Percentiles rank a stretch among this genome's conserved stretches.
These are phyloP conservation scores for Striga hermonthica DNA, from an alignment of 305 asterid genomes.

Conservation along the genomic window DNA sequence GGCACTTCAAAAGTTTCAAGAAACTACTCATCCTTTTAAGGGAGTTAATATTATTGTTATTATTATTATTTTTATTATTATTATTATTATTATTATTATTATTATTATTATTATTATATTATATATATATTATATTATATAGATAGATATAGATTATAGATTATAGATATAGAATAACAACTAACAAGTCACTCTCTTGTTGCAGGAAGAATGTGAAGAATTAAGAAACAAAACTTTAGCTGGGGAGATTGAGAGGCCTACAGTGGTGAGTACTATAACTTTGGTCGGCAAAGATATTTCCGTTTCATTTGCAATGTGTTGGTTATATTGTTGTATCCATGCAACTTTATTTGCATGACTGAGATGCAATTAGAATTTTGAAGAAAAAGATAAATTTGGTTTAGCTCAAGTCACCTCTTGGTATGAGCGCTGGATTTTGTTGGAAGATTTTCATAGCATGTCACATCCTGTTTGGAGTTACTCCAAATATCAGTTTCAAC, in stretches of 20 bases:
- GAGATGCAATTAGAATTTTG: not conserved
- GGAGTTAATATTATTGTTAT: too few species aligned
- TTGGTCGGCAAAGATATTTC: not conserved
- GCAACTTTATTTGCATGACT: not conserved
- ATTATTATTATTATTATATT: too few species aligned
- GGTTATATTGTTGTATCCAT: conserved; percentile 17
- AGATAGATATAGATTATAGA: too few species aligned
- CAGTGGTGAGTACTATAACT: conserved; percentile 46
- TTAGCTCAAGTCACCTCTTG: not conserved
- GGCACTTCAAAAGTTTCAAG: too few species aligned
- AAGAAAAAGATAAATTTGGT: not conserved
- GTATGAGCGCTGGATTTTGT: not conserved
- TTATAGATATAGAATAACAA: too few species aligned
- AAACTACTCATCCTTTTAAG: too few species aligned
- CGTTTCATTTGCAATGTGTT: not conserved
- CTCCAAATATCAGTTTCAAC: too few species aligned
- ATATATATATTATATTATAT: too few species aligned
- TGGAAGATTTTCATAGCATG: too few species aligned
- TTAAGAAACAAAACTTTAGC: conserved; percentile 42
- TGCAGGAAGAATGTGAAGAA: conserved; percentile 59
- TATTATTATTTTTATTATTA: too few species aligned
- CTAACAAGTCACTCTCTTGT: conserved; percentile 19
- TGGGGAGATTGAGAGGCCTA: conserved; percentile 56
- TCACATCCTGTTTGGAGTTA: too few species aligned
- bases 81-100: too few species aligned